Evolutionary conservation across 2,329 filamentous ascomycete species (phyloP), one percentile per base, ranked within the genome.

Genomic region (Monosporascus sp.): DNA sequence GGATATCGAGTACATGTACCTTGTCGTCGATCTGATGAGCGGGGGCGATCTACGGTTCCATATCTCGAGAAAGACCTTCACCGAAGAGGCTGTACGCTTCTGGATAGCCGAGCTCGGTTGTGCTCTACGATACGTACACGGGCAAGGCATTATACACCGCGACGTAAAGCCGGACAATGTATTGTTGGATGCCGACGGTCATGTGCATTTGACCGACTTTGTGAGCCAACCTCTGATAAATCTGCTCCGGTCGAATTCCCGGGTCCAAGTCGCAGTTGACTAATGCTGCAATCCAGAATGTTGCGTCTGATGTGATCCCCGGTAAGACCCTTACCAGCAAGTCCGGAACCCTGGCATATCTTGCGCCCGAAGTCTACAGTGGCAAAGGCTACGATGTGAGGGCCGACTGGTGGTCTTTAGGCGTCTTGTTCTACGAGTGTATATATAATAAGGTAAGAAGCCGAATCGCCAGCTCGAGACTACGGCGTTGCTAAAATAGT

Each of bases 1-100:
- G 74, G 94, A 99, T 72, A 91, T 97, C 64, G 94, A 99, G 72
- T 99, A 99, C 74, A 88, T 99, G 91, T 96, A 99, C 71, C 85
- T 99, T 52, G 93, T 99, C 51, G 91, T 99, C 58, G 94, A 99
- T 74, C 76, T 99, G 56, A 99, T 99, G 94, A 97, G 88, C 66
- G 94, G 94, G 54, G 94, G 94, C 65, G 94, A 99, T 72, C 74
- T 99, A 58, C 87, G 94, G 68, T 99, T 97, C 70, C 94, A 99
- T 74, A 97, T 99, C 62, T 96, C 94, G 53, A 82, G 94, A 67
- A 97, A 97, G 74, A 94, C 92, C 1, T 97, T 99, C 68, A 99
- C 93, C 45, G 94, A 99, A 73, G 94, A 97, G 50, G 91, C 93
- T 3, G 89, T 99, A 51, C 86, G 89, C 52, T 99, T 99, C 70